Conservation (phyloP, 257 asterid species). For the Nicotiana attenuata region DNA sequence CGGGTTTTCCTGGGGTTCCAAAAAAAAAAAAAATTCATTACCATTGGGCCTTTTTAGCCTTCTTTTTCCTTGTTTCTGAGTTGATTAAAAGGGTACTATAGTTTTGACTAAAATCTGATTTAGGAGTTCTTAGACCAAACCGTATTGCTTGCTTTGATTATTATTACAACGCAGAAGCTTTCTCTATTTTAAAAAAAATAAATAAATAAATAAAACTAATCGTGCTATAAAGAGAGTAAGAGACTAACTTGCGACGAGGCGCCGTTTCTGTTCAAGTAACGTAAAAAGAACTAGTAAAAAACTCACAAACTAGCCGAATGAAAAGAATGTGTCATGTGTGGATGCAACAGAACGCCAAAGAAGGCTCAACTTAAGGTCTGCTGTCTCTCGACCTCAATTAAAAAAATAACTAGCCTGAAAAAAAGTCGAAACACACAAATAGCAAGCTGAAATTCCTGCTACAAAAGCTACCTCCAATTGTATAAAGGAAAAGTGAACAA, state of each 20-base stretch:
- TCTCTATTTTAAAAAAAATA: too few species aligned
- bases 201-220: too few species aligned
- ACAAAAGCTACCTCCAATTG: not conserved
- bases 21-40: too few species aligned
- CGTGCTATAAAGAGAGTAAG: too few species aligned
- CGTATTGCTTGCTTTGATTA: too few species aligned
- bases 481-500: not conserved
- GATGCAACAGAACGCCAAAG: not conserved
- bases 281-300: not conserved
- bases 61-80: not conserved
- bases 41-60: not conserved
- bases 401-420: not conserved
- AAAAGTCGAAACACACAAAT: not conserved
- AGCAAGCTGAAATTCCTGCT: not conserved
- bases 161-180: too few species aligned
- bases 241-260: not conserved
- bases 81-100: too few species aligned
- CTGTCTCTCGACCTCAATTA: not conserved
- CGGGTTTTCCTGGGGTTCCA: too few species aligned
- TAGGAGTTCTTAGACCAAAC: too few species aligned
- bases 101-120: too few species aligned
- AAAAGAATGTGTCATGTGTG: not conserved
- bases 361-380: not conserved
- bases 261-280: not conserved
- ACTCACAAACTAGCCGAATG: not conserved